Evolutionary conservation across 179 eudicot genomes (phyloP).

Genomic region (Pouteria campechiana): DNA sequence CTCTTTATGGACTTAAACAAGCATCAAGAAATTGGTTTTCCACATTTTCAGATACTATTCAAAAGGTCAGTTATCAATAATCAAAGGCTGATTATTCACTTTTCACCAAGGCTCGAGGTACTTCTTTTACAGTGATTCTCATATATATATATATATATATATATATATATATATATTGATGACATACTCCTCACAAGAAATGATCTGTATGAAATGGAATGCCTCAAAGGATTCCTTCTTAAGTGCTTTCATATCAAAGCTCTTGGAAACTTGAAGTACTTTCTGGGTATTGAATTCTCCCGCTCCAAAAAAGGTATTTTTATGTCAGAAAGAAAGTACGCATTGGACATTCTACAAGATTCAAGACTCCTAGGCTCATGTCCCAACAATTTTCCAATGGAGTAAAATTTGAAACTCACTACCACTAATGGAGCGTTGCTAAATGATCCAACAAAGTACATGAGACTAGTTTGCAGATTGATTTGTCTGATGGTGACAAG

Average conservation of each 20-base stretch:
- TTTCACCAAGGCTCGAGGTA: not conserved
- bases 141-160: too few relatives aligned
- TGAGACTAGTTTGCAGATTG: conserved; percentile 1
- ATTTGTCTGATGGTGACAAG: not conserved
- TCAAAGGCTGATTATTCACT: conserved; percentile 2
- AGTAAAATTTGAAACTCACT: not conserved
- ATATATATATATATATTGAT: conserved; percentile 6
- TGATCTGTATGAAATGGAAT: not conserved
- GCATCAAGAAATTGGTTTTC: not conserved
- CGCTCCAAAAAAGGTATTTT: not conserved
- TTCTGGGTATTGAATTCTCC: not conserved
- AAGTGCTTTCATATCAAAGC: conserved; percentile 5
- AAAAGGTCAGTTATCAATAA: not conserved
- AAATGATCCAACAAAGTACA: not conserved
- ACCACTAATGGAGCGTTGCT: not conserved
- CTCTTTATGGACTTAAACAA: not conserved
- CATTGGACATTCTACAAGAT: conserved; percentile 1
- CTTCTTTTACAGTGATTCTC: not conserved
- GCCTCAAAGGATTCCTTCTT: not conserved
- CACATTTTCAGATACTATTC: not conserved
- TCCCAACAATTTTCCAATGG: not conserved
- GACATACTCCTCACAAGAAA: not conserved
- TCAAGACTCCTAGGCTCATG: not conserved
- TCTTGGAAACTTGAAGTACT: not conserved
- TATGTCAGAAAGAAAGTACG: conserved; percentile 4